Evolutionary conservation across 2,329 filamentous ascomycete species (phyloP), one percentile per base, ranked within the genome.

Genomic region (Aspergillus hortae): DNA sequence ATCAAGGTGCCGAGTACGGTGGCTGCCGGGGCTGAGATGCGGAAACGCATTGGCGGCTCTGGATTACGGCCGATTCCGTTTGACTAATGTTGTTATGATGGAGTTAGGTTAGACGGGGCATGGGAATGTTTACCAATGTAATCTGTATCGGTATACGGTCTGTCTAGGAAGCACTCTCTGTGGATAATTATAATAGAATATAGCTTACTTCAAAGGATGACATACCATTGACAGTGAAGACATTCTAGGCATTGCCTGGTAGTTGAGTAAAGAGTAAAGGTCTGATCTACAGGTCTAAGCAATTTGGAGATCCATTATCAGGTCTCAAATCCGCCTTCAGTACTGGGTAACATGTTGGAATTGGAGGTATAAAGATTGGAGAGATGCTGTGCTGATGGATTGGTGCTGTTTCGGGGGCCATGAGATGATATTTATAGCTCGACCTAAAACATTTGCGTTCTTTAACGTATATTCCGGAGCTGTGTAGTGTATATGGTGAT

Each of bases 1-100:
- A 99, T 99, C 72, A 92, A 95, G 63, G 94, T 99, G 14, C 95
- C 94, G 0, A 96, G 92, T 67, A 92, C 90, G 48, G 81, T 97
- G 52, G 95, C 92, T 25, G 95, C 94, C 1, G 90, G 90, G 12
- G 87, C 91, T 61, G 92, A 96, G 74, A 87, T 88, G 80, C 87
- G 83, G 77, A 97, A 95, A 77, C 80, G 79, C 49, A 79, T 78
- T 61, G 82, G 80, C 27, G 85, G 80, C 14, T 79, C 75, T 38
- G 80, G 91, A 89, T 70, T 99, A 52, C 72, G 74, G 21, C 72
- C 73, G 35, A 76, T 77, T 59, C 74, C 74, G 5, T 77, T 77
- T 57, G 74, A 77, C 61, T 77, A 69, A 42, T 25, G 44, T 49
- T 43, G 25, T 46, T 35, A 51, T 40, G 43, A 52, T 48, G 40